A percentile compares a stretch with the other conserved stretches of the same genome.
phyloP scores from a whole-genome alignment of 192 early-diverging fungal species.

The Chytriomyces sp. region DNA sequence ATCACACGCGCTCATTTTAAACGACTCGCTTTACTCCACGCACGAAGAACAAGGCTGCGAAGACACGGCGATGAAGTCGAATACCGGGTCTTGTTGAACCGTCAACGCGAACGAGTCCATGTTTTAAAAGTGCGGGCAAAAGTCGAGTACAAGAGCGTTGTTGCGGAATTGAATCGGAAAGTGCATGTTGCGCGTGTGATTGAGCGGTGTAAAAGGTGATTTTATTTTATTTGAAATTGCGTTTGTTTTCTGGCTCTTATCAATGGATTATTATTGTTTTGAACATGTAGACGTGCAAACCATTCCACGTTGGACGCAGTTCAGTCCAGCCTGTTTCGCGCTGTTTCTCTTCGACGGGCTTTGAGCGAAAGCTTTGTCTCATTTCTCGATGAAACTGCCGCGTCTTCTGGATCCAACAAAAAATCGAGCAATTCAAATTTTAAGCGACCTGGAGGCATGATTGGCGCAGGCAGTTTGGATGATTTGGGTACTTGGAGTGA shows the following conservation, averaged over 20 bases:
- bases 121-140: constrained; percentile 43
- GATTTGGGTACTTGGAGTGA: not conserved
- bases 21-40: constrained; percentile 33
- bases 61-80: constrained; percentile 39
- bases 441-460: constrained; percentile 17
- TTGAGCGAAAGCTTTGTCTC: constrained; percentile 48
- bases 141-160: constrained; percentile 46
- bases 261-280: too few relatives aligned
- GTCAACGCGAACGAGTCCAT: constrained; percentile 44
- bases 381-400: constrained; percentile 26
- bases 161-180: constrained; percentile 51
- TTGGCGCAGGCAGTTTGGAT: constrained; percentile 14
- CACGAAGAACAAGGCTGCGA: constrained; percentile 35
- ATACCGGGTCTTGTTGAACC: constrained; percentile 44
- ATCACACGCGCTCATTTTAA: constrained; percentile 17
- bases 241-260: too few relatives aligned
- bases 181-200: constrained; percentile 36
- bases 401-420: not conserved
- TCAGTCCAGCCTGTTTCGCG: constrained; percentile 45
- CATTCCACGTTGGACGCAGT: constrained; percentile 3
- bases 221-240: not conserved
- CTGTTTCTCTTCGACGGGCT: constrained; percentile 47
- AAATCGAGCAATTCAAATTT: constrained; percentile 10
- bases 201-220: constrained; percentile 43
- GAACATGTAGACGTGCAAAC: not conserved